Conservation (phyloP, 1,284 basidiomycete species). For the Fomitopsis palustris region DNA sequence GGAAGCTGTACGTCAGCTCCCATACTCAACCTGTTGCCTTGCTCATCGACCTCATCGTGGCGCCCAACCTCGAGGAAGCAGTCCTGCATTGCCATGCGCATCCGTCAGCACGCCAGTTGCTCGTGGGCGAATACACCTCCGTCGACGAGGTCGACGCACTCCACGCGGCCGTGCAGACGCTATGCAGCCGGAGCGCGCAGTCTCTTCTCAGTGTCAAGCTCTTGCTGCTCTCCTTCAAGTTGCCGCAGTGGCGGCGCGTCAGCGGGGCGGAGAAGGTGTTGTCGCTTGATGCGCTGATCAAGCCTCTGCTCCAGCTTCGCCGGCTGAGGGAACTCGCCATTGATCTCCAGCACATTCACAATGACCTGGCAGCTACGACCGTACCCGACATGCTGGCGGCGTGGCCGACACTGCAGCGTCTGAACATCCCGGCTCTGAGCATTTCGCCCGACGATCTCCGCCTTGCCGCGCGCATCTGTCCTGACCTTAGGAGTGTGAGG, state of each 20-base stretch:
- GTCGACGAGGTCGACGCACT: background rate
- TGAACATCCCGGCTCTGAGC: background rate
- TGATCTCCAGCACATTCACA: background rate
- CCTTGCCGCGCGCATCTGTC: background rate
- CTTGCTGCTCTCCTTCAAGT: background rate
- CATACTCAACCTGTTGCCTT: background rate
- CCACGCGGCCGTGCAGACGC: background rate
- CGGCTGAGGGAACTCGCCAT: background rate
- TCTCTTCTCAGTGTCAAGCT: background rate
- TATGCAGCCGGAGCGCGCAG: background rate
- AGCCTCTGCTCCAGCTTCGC: background rate
- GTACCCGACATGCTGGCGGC: background rate
- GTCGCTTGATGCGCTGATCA: background rate
- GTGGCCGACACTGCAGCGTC: background rate
- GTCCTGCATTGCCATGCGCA: background rate
- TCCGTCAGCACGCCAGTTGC: background rate
- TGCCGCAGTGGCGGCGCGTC: background rate
- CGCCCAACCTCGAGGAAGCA: background rate
- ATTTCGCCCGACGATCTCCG: background rate
- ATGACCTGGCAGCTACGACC: background rate
- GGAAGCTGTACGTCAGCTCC: background rate
- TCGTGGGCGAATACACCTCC: background rate
- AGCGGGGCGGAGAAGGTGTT: background rate
- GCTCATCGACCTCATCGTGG: background rate
- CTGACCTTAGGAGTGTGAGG: background rate